These are phyloP conservation scores for Aureobasidium sp. DNA, from an alignment of 2,329 filamentous ascomycete genomes.

Conservation along the genomic window DNA sequence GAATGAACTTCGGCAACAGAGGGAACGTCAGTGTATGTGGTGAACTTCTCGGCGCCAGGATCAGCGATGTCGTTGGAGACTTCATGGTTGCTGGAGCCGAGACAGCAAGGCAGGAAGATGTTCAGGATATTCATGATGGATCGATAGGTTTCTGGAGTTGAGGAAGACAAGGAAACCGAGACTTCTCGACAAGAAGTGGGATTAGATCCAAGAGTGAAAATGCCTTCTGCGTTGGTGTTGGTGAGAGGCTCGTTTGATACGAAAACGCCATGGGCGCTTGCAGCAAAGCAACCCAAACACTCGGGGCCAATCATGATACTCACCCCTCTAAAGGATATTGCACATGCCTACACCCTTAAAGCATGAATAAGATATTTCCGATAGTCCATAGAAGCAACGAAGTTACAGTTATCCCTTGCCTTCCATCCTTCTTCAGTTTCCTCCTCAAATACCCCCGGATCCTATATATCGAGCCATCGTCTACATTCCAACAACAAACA, in stretches of 20 bases:
- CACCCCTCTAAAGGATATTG: too few relatives aligned
- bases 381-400: too few relatives aligned
- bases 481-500: too few relatives aligned
- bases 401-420: too few relatives aligned
- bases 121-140: background rate
- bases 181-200: background rate
- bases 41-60: background rate
- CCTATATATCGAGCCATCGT: too few relatives aligned
- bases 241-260: background rate
- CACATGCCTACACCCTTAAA: too few relatives aligned
- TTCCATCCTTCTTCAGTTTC: too few relatives aligned
- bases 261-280: background rate
- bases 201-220: too few relatives aligned
- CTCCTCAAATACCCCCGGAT: too few relatives aligned
- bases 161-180: background rate
- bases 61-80: background rate
- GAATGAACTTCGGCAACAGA: background rate
- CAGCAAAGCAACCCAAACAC: background rate
- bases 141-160: background rate
- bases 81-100: background rate
- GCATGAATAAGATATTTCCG: too few relatives aligned
- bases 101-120: background rate
- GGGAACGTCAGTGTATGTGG: background rate
- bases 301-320: background rate
- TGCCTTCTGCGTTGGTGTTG: background rate